Evolutionary conservation across 108 stramenopile genomes (phyloP).

Genomic region (Nitzschia sp.): DNA sequence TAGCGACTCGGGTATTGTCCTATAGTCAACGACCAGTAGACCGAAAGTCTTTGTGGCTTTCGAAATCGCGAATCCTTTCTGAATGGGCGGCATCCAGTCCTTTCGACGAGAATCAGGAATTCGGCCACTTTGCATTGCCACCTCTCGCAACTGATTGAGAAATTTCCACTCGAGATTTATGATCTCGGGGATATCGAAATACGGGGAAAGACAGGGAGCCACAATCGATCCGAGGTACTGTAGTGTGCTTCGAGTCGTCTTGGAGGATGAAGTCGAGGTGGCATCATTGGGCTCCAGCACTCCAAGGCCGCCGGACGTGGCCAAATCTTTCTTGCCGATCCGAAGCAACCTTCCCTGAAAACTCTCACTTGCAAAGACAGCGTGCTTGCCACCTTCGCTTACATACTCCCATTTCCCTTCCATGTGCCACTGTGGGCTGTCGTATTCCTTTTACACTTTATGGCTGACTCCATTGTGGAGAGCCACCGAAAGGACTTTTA

Average conservation of each 20-base stretch:
- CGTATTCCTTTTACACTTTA: no score
- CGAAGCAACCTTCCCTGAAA: slow-evolving; percentile 9
- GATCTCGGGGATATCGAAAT: slow-evolving; percentile 32
- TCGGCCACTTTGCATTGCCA: not conserved
- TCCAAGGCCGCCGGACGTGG: not conserved
- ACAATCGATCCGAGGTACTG: slow-evolving; percentile 14
- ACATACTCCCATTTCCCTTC: slow-evolving; percentile 54
- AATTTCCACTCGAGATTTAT: slow-evolving; percentile 10
- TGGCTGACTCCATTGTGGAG: no score
- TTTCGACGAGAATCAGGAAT: slow-evolving; percentile 15
- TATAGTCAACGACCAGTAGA: slow-evolving; percentile 40
- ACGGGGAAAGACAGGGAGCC: slow-evolving; percentile 17
- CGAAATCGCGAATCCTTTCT: not conserved
- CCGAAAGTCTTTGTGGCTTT: slow-evolving; percentile 20
- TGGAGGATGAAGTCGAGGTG: not conserved
- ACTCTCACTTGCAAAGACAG: slow-evolving; percentile 39
- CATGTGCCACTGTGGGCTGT: no score
- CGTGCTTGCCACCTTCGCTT: slow-evolving; percentile 74
- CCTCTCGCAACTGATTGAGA: slow-evolving; percentile 25
- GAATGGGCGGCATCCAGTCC: slow-evolving; percentile 1
- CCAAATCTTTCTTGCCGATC: slow-evolving; percentile 32
- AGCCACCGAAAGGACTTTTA: no score
- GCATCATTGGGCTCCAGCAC: not conserved
- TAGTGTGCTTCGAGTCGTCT: not conserved
- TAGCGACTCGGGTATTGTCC: not conserved